Evolutionary conservation across 768 basidiomycete genomes (phyloP).

Genomic region (Hypsizygus marmoreus): DNA sequence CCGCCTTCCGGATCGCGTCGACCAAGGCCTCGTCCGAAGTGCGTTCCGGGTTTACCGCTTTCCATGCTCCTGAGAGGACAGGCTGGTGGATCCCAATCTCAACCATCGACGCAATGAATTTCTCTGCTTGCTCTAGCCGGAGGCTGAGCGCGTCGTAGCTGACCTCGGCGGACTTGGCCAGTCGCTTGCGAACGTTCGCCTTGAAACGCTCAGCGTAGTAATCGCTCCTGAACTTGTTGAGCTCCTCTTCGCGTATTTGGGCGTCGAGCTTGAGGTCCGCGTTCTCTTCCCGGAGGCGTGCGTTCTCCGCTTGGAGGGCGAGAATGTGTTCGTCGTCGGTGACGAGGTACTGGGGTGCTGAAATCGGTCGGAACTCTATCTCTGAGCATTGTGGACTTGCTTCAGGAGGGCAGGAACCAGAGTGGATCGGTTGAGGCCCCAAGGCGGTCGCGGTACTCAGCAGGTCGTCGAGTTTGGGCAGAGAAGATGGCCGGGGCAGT

Average conservation of each 20-base stretch:
- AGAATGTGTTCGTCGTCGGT: background rate
- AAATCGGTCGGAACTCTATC: no score
- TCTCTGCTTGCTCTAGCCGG: constrained; percentile 30
- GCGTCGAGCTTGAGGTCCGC: constrained; percentile 25
- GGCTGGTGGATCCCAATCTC: constrained; percentile 35
- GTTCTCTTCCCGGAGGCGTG: constrained; percentile 19
- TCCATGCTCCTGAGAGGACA: constrained; percentile 31
- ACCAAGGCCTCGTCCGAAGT: constrained; percentile 44
- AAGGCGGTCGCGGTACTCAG: background rate
- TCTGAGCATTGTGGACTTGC: no score
- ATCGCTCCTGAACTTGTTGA: constrained; percentile 26
- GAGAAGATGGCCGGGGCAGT: constrained; percentile 10
- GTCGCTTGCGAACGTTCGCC: constrained; percentile 21
- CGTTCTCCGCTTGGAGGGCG: constrained; percentile 30
- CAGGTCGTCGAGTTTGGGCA: constrained; percentile 9
- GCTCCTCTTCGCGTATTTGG: constrained; percentile 25
- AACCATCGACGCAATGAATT: constrained; percentile 38
- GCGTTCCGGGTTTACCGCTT: constrained; percentile 28
- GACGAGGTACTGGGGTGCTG: background rate
- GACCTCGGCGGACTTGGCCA: constrained; percentile 26
- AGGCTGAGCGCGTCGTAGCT: constrained; percentile 24
- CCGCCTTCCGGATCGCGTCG: constrained; percentile 43
- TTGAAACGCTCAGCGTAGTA: constrained; percentile 29
- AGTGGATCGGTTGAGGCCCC: no score
- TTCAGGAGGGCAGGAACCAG: no score